phyloP scores from a whole-genome alignment of 148 eudicot genomes.

The Oxyria digyna region DNA sequence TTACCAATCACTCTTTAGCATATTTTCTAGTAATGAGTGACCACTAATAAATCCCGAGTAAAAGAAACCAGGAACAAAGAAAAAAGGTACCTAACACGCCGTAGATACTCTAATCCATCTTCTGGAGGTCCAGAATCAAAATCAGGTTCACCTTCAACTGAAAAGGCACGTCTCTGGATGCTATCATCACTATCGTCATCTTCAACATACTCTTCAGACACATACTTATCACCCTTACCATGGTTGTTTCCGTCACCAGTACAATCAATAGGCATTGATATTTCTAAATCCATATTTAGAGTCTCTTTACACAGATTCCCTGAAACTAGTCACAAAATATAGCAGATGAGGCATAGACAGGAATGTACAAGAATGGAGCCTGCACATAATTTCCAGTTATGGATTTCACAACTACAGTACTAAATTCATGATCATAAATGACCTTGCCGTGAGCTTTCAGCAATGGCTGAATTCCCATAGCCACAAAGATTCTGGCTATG shows the following conservation, averaged over 20 bases:
- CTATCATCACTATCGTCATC: constrained; percentile 63
- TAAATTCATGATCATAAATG: background rate
- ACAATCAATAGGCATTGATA: constrained; percentile 14
- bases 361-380: background rate
- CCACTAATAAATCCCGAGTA: background rate
- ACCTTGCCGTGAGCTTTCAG: background rate
- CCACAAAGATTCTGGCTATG: constrained; percentile 4
- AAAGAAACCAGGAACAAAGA: background rate
- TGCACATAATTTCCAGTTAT: background rate
- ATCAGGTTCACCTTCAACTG: constrained; percentile 78
- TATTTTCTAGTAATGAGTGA: background rate
- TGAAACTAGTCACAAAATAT: constrained; percentile 27
- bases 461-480: background rate
- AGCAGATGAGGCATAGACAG: background rate
- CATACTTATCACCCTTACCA: constrained; percentile 16
- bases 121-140: constrained; percentile 91
- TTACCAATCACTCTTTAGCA: background rate
- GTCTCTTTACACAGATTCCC: constrained; percentile 33
- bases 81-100: constrained; percentile 76
- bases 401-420: background rate
- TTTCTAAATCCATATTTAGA: constrained; percentile 23
- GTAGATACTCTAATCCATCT: constrained; percentile 88
- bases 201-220: constrained; percentile 37
- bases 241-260: constrained; percentile 11
- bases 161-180: constrained; percentile 74